Percentiles rank a stretch among this genome's conserved stretches.
phyloP scores from a whole-genome alignment of 208 protist species.

The Acanthamoeba healyi region DNA sequence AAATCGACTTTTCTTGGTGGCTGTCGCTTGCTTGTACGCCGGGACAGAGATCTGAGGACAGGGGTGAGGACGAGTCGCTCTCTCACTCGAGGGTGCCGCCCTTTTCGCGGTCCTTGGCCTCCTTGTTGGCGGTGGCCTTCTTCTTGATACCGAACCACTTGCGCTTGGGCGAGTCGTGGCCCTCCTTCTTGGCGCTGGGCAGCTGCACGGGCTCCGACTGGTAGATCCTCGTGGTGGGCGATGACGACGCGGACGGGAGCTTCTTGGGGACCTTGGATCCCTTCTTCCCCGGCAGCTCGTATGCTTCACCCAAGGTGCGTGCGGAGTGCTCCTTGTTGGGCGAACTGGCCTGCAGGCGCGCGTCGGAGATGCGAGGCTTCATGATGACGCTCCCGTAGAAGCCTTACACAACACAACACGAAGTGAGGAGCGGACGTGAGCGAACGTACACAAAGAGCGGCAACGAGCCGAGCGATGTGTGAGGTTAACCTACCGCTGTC shows the following conservation, averaged over 20 bases:
- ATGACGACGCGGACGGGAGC: not conserved
- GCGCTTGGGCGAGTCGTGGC: not conserved
- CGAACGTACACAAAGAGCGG: no score
- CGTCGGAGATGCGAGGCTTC: not conserved
- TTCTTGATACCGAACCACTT: constrained; percentile 55
- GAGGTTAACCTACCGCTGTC: constrained; percentile 4
- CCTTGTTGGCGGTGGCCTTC: not conserved
- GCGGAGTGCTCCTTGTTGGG: constrained; percentile 9
- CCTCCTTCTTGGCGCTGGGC: not conserved
- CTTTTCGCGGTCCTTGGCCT: not conserved
- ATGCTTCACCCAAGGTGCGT: not conserved
- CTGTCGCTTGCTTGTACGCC: not conserved
- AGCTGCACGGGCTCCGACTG: not conserved
- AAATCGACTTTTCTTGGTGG: not conserved
- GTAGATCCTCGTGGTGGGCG: not conserved
- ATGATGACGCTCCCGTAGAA: not conserved
- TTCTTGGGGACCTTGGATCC: constrained; percentile 2
- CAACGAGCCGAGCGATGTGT: no score
- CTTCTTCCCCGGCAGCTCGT: not conserved
- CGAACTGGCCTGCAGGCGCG: not conserved
- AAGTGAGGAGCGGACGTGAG: not conserved
- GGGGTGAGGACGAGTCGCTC: no score
- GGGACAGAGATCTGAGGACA: not conserved
- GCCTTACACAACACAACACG: not conserved
- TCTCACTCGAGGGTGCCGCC: not conserved